phyloP scores from a whole-genome alignment of 1,284 basidiomycete species.

The Ganoderma meredithae region DNA sequence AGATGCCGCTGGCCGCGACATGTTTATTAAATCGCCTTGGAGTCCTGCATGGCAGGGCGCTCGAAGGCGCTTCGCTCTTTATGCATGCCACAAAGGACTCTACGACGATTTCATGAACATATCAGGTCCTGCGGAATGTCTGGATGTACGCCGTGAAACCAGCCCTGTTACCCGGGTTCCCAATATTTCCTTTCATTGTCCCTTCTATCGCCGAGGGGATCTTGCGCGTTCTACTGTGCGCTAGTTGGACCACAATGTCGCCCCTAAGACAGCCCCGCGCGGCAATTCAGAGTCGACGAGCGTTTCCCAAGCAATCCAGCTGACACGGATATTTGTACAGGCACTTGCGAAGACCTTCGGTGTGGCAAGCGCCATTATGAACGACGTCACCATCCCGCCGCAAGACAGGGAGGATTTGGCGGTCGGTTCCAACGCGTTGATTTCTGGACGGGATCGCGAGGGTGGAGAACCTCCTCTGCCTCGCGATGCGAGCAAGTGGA shows the following conservation, averaged over 20 bases:
- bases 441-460: conserved; percentile 71
- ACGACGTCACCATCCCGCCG: conserved; percentile 62
- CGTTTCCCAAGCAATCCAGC: conserved; percentile 9
- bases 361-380: conserved; percentile 73
- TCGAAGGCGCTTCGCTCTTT: no score
- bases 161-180: no score
- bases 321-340: conserved; percentile 40
- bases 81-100: no score
- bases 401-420: conserved; percentile 75
- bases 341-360: conserved; percentile 82
- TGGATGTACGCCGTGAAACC: no score
- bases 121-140: no score
- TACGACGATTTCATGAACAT: no score
- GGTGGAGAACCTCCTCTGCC: conserved; percentile 63
- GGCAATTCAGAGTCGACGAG: conserved; percentile 1
- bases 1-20: no score
- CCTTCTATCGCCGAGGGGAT: background rate
- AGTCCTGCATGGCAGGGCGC: no score
- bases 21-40: no score
- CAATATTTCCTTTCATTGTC: background rate
- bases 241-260: background rate
- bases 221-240: background rate
- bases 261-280: background rate
- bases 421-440: conserved; percentile 72
- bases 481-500: conserved; percentile 67